Evolutionary conservation across 1,139 yeast species (phyloP), one percentile per base, ranked within the genome.

Genomic region (Sugiyamaella neomexicana): DNA sequence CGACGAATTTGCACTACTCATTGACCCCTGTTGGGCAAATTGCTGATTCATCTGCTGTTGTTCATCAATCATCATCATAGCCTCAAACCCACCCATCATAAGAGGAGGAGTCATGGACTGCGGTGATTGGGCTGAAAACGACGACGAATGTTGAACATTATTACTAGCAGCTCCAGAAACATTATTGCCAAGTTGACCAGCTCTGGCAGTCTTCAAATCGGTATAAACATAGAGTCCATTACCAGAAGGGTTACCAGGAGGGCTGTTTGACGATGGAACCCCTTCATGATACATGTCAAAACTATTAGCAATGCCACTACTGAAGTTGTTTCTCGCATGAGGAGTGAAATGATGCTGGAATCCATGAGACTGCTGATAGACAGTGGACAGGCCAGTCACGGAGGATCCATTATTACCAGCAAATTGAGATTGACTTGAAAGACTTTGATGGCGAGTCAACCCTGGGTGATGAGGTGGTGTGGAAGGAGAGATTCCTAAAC

Each of bases 401-500:
- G 50, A 46, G 20, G 50, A 46, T n/a, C 52, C 52, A 25, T 54
- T 27, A 15, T 43, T 34, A 37, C 32, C 40, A 37, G 50, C 50
- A 20, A 53, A 46, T 10, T 50, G 51, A 32, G 44, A 40, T 15
- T 47, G 53, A 29, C 40, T 37, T 10, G 58, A 49, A 15, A 54
- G 32, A 46, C 53, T 43, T 45, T 52, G 55, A 42, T 46, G 54
- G 13, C 52, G 44, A 29, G 50, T 27, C 23, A 52, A 34, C 13
- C 56, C 53, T 5, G 47, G 43, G 38, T 50, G 51, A 13, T 55
- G 57, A 17, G 60, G 61, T 23, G 58, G 56, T 15, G 61, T 42
- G 32, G 60, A 59, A n/a, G 58, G 56, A 20, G 61, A 47, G 39
- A 55, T 53, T 15, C 56, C 56, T 29, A 56, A 34, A 40, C 58